Conservation (phyloP, 352 stramenopile genomes). For the Globisporangium middletonii region DNA sequence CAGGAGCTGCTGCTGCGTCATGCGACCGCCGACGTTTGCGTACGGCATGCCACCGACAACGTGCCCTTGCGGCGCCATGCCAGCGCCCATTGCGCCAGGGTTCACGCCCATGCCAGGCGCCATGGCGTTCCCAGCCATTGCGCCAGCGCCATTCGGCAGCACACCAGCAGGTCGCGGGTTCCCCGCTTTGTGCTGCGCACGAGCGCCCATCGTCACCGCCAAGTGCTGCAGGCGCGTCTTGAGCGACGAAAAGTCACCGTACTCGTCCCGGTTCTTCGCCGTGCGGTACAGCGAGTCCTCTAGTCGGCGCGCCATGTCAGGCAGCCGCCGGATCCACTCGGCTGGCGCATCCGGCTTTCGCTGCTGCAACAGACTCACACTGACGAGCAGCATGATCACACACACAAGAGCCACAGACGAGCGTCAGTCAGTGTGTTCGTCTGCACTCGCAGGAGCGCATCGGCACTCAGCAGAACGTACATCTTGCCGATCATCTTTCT, state of each 20-base stretch:
- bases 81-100: slow-evolving; percentile 23
- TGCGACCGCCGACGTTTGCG: slow-evolving; percentile 42
- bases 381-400: slow-evolving; percentile 14
- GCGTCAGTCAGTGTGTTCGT: not conserved
- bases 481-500: slow-evolving; percentile 92
- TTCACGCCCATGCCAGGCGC: slow-evolving; percentile 47
- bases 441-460: not conserved
- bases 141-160: slow-evolving; percentile 27
- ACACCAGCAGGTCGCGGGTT: slow-evolving; percentile 33
- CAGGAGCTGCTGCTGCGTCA: slow-evolving; percentile 78
- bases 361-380: slow-evolving; percentile 94
- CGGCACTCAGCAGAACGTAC: slow-evolving; percentile 23
- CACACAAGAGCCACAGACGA: slow-evolving; percentile 1
- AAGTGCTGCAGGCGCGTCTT: slow-evolving; percentile 97
- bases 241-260: slow-evolving; percentile 94
- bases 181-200: slow-evolving; percentile 71
- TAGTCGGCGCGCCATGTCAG: slow-evolving; percentile 96
- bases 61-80: slow-evolving; percentile 55
- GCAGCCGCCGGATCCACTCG: slow-evolving; percentile 96
- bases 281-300: slow-evolving; percentile 97
- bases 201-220: slow-evolving; percentile 87
- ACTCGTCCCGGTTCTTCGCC: slow-evolving; percentile 91
- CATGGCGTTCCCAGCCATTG: slow-evolving; percentile 31
- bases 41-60: slow-evolving; percentile 72
- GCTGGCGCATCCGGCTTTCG: slow-evolving; percentile 95